These are phyloP conservation scores for Lachancea mirantina DNA, from an alignment of 805 yeast species.

Conservation along the genomic window DNA sequence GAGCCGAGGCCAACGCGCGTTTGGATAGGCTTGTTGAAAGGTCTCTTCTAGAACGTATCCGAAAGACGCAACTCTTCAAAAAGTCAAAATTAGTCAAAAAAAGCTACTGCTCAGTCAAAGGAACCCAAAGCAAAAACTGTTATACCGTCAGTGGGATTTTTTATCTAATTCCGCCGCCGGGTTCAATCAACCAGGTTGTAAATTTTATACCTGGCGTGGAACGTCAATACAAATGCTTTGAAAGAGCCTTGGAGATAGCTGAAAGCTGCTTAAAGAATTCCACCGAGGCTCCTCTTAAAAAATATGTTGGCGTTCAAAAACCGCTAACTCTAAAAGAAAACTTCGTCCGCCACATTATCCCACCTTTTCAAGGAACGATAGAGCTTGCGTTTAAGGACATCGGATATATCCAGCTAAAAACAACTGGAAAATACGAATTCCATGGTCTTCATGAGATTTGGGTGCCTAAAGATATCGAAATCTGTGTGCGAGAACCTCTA, in stretches of 20 bases:
- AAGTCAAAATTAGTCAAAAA: constrained; percentile 26
- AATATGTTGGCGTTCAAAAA: constrained; percentile 26
- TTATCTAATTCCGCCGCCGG: constrained; percentile 47
- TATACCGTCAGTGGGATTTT: constrained; percentile 56
- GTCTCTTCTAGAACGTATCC: constrained; percentile 24
- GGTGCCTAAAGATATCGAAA: constrained; percentile 50
- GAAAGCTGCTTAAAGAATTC: constrained; percentile 15
- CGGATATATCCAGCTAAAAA: constrained; percentile 55
- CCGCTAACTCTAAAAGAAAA: constrained; percentile 16
- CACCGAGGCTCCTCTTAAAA: constrained; percentile 23
- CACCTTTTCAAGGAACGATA: constrained; percentile 62
- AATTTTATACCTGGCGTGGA: constrained; percentile 39
- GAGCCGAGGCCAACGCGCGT: constrained; percentile 9
- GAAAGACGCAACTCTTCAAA: constrained; percentile 30
- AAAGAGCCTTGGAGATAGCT: constrained; percentile 30
- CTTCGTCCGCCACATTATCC: constrained; percentile 45
- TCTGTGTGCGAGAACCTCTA: constrained; percentile 49
- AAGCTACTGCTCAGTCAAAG: constrained; percentile 33
- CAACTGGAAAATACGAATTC: constrained; percentile 43
- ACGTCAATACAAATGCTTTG: constrained; percentile 29
- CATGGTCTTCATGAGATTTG: constrained; percentile 39
- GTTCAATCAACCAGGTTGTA: constrained; percentile 42
- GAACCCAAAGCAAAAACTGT: constrained; percentile 34
- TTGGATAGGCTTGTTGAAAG: constrained; percentile 26
- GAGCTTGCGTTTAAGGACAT: constrained; percentile 59